A percentile compares a stretch with the other conserved stretches of the same genome.
Evolutionary conservation across 2,329 filamentous ascomycete species (phyloP).

Genomic region (Aspergillus transmontanensis): DNA sequence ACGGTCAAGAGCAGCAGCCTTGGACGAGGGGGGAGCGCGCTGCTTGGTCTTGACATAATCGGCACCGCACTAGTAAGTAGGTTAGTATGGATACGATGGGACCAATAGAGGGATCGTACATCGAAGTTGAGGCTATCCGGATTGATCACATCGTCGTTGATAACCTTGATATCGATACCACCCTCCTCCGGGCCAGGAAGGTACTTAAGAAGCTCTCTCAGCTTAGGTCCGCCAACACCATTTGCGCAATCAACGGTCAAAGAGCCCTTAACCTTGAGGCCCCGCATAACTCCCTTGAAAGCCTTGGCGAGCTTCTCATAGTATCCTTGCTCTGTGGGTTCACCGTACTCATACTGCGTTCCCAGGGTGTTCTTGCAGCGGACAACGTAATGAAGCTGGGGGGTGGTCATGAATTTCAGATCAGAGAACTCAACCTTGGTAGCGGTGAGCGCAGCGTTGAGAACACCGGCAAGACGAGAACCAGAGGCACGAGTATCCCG

Average conservation of each 20-base stretch:
- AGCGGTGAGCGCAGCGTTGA: slow-evolving; percentile 77
- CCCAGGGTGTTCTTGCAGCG: slow-evolving; percentile 92
- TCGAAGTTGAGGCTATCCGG: slow-evolving; percentile 88
- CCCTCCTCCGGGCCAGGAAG: slow-evolving; percentile 69
- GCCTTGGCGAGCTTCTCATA: slow-evolving; percentile 88
- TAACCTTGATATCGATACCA: slow-evolving; percentile 77
- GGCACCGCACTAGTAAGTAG: slow-evolving; percentile 71
- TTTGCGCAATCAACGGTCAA: slow-evolving; percentile 95
- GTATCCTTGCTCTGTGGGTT: slow-evolving; percentile 87
- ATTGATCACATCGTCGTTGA: slow-evolving; percentile 91
- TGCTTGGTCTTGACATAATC: slow-evolving; percentile 98
- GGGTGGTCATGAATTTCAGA: slow-evolving; percentile 90
- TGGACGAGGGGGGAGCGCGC: slow-evolving; percentile 79
- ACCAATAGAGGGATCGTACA: slow-evolving; percentile 60
- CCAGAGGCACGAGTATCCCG: slow-evolving; percentile 93
- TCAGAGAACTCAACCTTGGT: slow-evolving; percentile 75
- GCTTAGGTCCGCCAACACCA: slow-evolving; percentile 90
- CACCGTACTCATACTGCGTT: slow-evolving; percentile 83
- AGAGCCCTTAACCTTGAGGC: slow-evolving; percentile 71
- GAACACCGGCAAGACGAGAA: slow-evolving; percentile 75
- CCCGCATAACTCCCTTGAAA: slow-evolving; percentile 80
- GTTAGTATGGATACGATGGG: slow-evolving; percentile 17
- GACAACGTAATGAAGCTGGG: slow-evolving; percentile 96
- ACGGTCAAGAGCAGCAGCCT: slow-evolving; percentile 73
- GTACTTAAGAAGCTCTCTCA: slow-evolving; percentile 82